Conservation (phyloP, 495 filamentous ascomycete genomes). For the Aspergillus nanangensis region DNA sequence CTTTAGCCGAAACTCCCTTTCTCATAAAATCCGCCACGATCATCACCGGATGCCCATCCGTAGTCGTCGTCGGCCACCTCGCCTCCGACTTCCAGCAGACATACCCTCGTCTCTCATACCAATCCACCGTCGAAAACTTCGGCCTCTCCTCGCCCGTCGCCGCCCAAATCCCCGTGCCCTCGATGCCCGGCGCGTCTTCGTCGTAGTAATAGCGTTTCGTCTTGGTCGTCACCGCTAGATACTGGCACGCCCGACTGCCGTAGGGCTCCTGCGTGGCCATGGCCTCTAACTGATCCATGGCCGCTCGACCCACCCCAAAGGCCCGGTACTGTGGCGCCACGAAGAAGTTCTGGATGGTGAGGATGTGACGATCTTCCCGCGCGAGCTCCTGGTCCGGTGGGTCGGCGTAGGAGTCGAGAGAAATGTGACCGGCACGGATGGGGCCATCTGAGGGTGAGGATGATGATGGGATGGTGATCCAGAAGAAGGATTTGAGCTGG, state of each 20-base stretch:
- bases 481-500: slow-evolving; percentile 21
- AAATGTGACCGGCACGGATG: slow-evolving; percentile 21
- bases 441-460: not conserved
- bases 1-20: too few relatives aligned
- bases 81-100: slow-evolving; percentile 16
- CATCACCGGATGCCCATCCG: not conserved
- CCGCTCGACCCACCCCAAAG: slow-evolving; percentile 12
- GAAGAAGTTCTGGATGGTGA: slow-evolving; percentile 22
- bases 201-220: slow-evolving; percentile 12
- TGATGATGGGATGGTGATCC: slow-evolving; percentile 14
- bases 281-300: slow-evolving; percentile 17
- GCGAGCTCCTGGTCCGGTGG: slow-evolving; percentile 16
- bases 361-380: slow-evolving; percentile 9
- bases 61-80: not conserved
- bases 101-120: slow-evolving; percentile 18
- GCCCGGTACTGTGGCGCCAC: slow-evolving; percentile 16
- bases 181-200: not conserved
- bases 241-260: slow-evolving; percentile 17
- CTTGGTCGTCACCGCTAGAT: slow-evolving; percentile 11
- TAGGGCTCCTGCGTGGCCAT: slow-evolving; percentile 15
- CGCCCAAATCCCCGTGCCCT: not conserved
- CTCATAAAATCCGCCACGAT: slow-evolving; percentile 4
- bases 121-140: slow-evolving; percentile 4
- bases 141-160: not conserved
- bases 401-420: slow-evolving; percentile 19